A percentile compares a stretch with the other conserved stretches of the same genome.
Conservation (phyloP, 1,139 yeast genomes). For the Sugiyamaella grinbergsii region DNA sequence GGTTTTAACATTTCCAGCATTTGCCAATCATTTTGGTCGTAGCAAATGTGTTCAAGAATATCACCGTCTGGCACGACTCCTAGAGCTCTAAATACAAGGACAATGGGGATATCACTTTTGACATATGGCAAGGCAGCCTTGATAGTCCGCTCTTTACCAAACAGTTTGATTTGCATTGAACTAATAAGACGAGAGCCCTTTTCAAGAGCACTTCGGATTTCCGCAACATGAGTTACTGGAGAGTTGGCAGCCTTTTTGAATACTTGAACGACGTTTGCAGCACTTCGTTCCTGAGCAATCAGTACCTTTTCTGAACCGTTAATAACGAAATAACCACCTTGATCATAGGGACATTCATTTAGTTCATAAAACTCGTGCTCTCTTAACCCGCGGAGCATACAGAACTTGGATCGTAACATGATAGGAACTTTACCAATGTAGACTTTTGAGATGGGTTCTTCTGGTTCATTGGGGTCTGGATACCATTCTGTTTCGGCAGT, state of each 20-base stretch:
- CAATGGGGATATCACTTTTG: slow-evolving; percentile 94
- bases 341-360: slow-evolving; percentile 98
- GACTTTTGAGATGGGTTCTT: slow-evolving; percentile 63
- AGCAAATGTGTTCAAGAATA: slow-evolving; percentile 95
- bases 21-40: slow-evolving; percentile 98
- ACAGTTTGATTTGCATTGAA: slow-evolving; percentile 89
- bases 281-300: slow-evolving; percentile 97
- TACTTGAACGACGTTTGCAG: slow-evolving; percentile 97
- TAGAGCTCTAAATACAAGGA: slow-evolving; percentile 93
- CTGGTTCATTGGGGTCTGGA: slow-evolving; percentile 58
- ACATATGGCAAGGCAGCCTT: slow-evolving; percentile 96
- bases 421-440: slow-evolving; percentile 97
- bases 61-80: slow-evolving; percentile 99
- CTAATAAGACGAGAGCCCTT: slow-evolving; percentile 95
- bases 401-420: slow-evolving; percentile 94
- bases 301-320: slow-evolving; percentile 98
- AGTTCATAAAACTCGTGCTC: slow-evolving; percentile 93
- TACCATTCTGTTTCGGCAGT: slow-evolving; percentile 71
- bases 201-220: slow-evolving; percentile 93
- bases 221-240: slow-evolving; percentile 94
- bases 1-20: slow-evolving; percentile 99
- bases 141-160: slow-evolving; percentile 83
- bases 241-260: slow-evolving; percentile 98
- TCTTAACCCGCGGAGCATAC: slow-evolving; percentile 88
- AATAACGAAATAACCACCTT: slow-evolving; percentile 98